Evolutionary conservation across 2,329 filamentous ascomycete genomes (phyloP).

Genomic region (Arthroderma sp.): DNA sequence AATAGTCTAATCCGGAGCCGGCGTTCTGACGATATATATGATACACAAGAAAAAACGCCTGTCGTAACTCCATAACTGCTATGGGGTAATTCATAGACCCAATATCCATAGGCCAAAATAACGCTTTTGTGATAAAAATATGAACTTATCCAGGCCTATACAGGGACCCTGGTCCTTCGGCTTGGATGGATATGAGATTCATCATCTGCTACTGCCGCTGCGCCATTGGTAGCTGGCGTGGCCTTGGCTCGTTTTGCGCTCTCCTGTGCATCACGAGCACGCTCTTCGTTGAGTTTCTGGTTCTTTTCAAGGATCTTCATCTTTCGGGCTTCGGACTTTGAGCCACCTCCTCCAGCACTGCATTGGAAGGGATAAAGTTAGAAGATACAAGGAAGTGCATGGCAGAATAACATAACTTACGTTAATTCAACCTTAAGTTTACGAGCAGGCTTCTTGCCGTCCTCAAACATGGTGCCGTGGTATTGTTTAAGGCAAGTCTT

Average conservation of each 20-base stretch:
- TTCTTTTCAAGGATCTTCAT: conserved; percentile 80
- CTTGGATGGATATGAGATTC: conserved; percentile 12
- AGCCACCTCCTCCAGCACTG: conserved; percentile 70
- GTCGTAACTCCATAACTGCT: not conserved
- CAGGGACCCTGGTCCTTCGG: conserved; percentile 8
- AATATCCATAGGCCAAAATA: not conserved
- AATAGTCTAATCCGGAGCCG: not conserved
- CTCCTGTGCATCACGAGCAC: conserved; percentile 42
- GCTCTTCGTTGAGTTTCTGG: conserved; percentile 62
- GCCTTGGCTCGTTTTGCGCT: conserved; percentile 29
- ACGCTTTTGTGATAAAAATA: not conserved
- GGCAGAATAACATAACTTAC: no score
- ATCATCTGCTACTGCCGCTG: not conserved
- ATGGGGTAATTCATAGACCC: not conserved
- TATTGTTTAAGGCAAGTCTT: conserved; percentile 83
- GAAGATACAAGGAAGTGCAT: no score
- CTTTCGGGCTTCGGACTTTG: conserved; percentile 58
- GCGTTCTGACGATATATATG: not conserved
- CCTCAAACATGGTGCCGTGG: conserved; percentile 69
- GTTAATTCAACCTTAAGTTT: conserved; percentile 91
- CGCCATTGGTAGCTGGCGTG: conserved; percentile 2
- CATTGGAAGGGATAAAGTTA: conserved; percentile 2
- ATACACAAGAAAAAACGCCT: not conserved
- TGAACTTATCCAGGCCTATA: not conserved
- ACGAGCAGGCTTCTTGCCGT: conserved; percentile 44